Evolutionary conservation across 1,139 yeast species (phyloP), one percentile per base, ranked within the genome.

Genomic region (Hyphopichia khmerensis): DNA sequence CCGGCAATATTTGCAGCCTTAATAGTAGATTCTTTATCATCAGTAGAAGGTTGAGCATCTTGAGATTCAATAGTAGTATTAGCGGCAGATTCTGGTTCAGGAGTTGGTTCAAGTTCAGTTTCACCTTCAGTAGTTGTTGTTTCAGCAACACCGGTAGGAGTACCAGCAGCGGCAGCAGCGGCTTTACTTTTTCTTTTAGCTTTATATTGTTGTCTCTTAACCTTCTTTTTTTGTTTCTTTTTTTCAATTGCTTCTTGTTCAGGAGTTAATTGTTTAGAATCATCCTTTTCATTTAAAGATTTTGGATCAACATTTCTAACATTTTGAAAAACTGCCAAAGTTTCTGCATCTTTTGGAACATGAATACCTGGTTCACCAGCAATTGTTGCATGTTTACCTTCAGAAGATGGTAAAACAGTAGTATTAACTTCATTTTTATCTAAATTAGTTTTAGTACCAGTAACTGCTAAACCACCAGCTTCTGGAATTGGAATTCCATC

Each of bases 351-450:
- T 45, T 61, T 55, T 35, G 77, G 77, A 43, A 73, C 55, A 36
- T 57, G 62, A 40, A 73, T 63, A 42, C 87, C 87, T 33, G 87
- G 84, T 59, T 80, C 87, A 33, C 86, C 86, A 39, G 67, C 52
- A 35, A 77, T 57, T 14, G 72, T 60, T 35, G 65, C 63, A 48
- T 79, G 81, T 41, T 64, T 49, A 31, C 72, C 75, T 52, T 79
- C 84, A 23, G 64, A 48, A 14, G 76, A 64, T 39, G 87, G 85
- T 67, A 80, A 51, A 15, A 80, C 86, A n/a, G 84, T 77, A 40
- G 84, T 64, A 40, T 64, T 64, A 33, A 67, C 55, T 15, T 60
- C 69, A 17, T 50, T 54, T 17, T 44, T 46, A 31, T 40, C 48
- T 36, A 32, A 36, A 16, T 17, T 29, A 21, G 41, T 42, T 26